phyloP scores from a whole-genome alignment of 2,329 filamentous ascomycete species.

The Xylaria sp. region DNA sequence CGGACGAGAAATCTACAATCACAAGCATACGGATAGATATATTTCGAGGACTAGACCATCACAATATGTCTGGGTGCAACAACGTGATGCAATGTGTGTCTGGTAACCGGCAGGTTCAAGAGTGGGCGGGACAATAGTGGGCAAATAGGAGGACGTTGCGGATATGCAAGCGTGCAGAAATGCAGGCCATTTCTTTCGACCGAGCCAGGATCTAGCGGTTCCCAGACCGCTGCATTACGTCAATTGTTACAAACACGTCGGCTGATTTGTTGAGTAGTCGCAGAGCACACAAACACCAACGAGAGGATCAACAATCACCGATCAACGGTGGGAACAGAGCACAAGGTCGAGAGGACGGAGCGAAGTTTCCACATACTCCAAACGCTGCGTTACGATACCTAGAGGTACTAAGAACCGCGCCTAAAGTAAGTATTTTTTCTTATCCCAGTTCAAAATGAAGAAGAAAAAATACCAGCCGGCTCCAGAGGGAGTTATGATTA shows the following conservation, averaged over 20 bases:
- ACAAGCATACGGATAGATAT: background rate
- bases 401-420: background rate
- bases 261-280: constrained; percentile 35
- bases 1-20: constrained; percentile 10
- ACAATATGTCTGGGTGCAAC: constrained; percentile 4
- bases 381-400: background rate
- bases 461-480: no score
- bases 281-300: constrained; percentile 27
- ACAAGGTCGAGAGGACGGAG: constrained; percentile 8
- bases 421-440: constrained; percentile 2
- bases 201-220: constrained; percentile 26
- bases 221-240: constrained; percentile 44
- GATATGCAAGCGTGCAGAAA: constrained; percentile 20
- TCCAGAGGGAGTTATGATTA: background rate
- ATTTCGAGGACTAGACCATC: background rate
- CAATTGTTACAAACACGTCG: constrained; percentile 40
- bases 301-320: background rate
- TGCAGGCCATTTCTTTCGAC: constrained; percentile 16
- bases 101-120: constrained; percentile 19
- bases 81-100: constrained; percentile 30
- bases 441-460: background rate
- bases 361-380: background rate
- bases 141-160: constrained; percentile 32
- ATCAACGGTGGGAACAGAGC: constrained; percentile 17
- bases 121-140: constrained; percentile 20